These are phyloP conservation scores for Termitomyces sp. DNA, from an alignment of 768 basidiomycete species.

Conservation along the genomic window DNA sequence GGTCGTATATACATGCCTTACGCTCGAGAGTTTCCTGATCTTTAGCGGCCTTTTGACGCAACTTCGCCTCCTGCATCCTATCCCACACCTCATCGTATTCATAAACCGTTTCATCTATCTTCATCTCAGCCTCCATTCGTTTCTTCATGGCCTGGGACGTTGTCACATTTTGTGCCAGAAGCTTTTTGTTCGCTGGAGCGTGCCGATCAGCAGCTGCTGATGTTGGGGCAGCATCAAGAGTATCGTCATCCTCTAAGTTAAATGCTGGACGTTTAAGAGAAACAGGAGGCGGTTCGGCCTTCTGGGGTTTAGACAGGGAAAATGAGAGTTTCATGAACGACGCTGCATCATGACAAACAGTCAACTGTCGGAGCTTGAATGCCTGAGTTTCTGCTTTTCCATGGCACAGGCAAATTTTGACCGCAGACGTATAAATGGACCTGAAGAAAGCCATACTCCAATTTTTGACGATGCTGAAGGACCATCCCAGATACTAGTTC, in stretches of 20 bases:
- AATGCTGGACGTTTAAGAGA: constrained; percentile 59
- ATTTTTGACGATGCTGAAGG: constrained; percentile 35
- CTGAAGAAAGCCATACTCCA: constrained; percentile 75
- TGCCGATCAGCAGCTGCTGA: constrained; percentile 28
- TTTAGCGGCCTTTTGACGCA: constrained; percentile 65
- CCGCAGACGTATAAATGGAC: constrained; percentile 85
- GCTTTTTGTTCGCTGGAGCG: constrained; percentile 45
- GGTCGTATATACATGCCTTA: constrained; percentile 47
- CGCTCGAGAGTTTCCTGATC: constrained; percentile 71
- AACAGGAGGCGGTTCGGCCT: constrained; percentile 32
- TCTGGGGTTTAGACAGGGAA: constrained; percentile 65
- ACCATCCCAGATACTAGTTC: constrained; percentile 25
- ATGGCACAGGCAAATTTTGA: constrained; percentile 65
- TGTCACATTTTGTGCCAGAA: constrained; percentile 51
- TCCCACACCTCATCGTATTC: constrained; percentile 98
- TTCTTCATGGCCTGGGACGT: constrained; percentile 64
- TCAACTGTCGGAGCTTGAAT: constrained; percentile 26
- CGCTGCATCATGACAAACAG: constrained; percentile 10
- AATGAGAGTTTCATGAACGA: constrained; percentile 83
- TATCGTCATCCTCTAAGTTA: constrained; percentile 57
- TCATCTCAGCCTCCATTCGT: constrained; percentile 73
- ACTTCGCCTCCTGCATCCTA: constrained; percentile 85
- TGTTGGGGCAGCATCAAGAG: constrained; percentile 42
- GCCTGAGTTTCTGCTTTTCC: background rate
- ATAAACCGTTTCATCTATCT: constrained; percentile 77